Evolutionary conservation across 2,329 filamentous ascomycete genomes (phyloP).

Genomic region (Thelonectria blattea): DNA sequence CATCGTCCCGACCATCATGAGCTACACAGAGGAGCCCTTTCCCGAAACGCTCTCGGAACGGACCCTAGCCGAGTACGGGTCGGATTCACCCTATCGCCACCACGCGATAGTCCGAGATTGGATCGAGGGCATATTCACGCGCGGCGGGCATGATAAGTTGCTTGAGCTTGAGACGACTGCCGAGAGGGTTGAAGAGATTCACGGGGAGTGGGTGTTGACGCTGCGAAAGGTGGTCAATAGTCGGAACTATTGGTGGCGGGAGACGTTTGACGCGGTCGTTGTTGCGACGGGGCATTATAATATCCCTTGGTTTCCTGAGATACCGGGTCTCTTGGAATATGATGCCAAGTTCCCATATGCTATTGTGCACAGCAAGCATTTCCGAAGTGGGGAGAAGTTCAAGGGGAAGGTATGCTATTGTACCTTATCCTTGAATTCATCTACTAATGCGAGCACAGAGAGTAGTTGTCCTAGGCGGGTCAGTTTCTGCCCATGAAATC

Average conservation of each 20-base stretch:
- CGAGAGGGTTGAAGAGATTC: constrained; percentile 55
- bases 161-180: constrained; percentile 61
- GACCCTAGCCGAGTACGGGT: constrained; percentile 11
- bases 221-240: constrained; percentile 50
- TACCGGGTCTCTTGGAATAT: constrained; percentile 49
- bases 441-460: constrained; percentile 40
- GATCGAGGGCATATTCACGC: constrained; percentile 15
- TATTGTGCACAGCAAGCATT: constrained; percentile 50
- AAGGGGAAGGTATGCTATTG: constrained; percentile 25
- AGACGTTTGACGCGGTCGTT: constrained; percentile 49
- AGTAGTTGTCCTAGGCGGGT: constrained; percentile 63
- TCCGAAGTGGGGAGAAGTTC: constrained; percentile 39
- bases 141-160: constrained; percentile 15
- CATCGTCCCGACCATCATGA: constrained; percentile 15
- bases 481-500: constrained; percentile 64
- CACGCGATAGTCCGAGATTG: constrained; percentile 16
- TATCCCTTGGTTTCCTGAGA: constrained; percentile 48
- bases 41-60: constrained; percentile 15
- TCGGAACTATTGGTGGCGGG: constrained; percentile 49
- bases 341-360: constrained; percentile 44
- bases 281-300: constrained; percentile 51
- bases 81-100: constrained; percentile 6
- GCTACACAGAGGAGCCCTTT: constrained; percentile 15
- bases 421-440: not conserved
- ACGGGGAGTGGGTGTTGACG: constrained; percentile 55